phyloP scores from a whole-genome alignment of 768 basidiomycete genomes.

The Tylopilus plumbeoviolaceoides region DNA sequence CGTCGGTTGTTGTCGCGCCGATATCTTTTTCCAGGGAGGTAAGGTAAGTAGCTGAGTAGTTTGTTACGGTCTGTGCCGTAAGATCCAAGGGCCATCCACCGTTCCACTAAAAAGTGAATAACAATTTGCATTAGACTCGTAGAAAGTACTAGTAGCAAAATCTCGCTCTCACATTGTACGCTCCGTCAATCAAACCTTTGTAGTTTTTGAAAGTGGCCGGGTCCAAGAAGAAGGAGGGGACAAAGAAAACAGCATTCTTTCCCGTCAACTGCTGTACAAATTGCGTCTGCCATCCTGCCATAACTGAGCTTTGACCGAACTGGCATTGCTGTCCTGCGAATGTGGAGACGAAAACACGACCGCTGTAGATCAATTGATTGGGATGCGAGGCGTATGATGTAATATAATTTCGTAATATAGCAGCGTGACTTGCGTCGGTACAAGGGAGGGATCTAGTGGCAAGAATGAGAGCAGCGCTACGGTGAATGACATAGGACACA shows the following conservation, averaged over 20 bases:
- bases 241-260: conserved; percentile 49
- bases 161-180: conserved; percentile 46
- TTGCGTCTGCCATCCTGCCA: conserved; percentile 56
- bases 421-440: conserved; percentile 43
- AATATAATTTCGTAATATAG: conserved; percentile 51
- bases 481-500: conserved; percentile 29
- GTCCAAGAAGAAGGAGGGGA: conserved; percentile 68
- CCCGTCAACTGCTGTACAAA: conserved; percentile 48
- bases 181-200: conserved; percentile 49
- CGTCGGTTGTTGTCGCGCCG: conserved; percentile 51
- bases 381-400: conserved; percentile 50
- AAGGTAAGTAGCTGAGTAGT: conserved; percentile 11
- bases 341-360: conserved; percentile 58
- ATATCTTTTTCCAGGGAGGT: conserved; percentile 34
- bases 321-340: conserved; percentile 68
- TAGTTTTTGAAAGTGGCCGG: conserved; percentile 40
- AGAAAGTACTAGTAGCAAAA: conserved; percentile 5
- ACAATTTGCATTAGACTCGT: conserved; percentile 7
- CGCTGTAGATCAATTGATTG: conserved; percentile 50
- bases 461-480: not conserved
- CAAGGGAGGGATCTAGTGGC: conserved; percentile 51
- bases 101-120: conserved; percentile 54
- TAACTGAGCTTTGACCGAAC: conserved; percentile 53
- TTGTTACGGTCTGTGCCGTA: conserved; percentile 27
- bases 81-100: conserved; percentile 72